Evolutionary conservation across 2,329 filamentous ascomycete species (phyloP), one percentile per base, ranked within the genome.

Genomic region (Colletotrichum chlorophyti): DNA sequence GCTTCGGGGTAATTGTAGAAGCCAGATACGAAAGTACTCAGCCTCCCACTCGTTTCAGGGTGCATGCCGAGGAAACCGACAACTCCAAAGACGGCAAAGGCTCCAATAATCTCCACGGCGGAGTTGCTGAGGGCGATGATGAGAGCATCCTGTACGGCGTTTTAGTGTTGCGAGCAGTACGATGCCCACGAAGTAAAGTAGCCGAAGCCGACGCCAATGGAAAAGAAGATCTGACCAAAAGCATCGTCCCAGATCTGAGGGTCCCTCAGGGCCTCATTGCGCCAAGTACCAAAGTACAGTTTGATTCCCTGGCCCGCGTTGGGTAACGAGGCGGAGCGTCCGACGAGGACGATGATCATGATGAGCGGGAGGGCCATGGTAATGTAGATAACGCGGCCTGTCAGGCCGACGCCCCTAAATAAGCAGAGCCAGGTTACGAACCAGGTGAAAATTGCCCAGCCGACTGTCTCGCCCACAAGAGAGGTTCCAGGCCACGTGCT

Each of bases 341-440:
- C 79, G 17, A 83, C 74, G 1, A 84, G 72, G 29, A 84, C 79
- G 29, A 79, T 75, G 4, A 81, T 81, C 12, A 81, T 81, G 51
- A 83, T 65, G 14, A 84, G 78, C 0, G 82, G 82, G 6, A 84
- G 63, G 0, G 79, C 82, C 80, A 85, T 84, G 2, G 82, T 84
- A 64, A 83, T 74, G 64, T 84, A 84, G 1, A 84, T 79, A 6
- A 82, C 82, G 4, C 81, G 76, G 2, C 81, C 82, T 0, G 80
- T 83, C 32, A 82, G 66, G 0, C 80, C 79, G 14, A 86, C 79
- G 11, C 83, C 79, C 51, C 80, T 80, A 66, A 83, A 83, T 62
- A 84, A 82, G 55, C 80, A 83, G 19, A 85, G 64, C 81, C 82
- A 83, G 27, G 85, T 76, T 5, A 83, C 50, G 64, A 84, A 80